Evolutionary conservation across 176 grass and related monocot species (phyloP), one percentile per base, ranked within the genome.

Genomic region (Eragrostis nindensis): DNA sequence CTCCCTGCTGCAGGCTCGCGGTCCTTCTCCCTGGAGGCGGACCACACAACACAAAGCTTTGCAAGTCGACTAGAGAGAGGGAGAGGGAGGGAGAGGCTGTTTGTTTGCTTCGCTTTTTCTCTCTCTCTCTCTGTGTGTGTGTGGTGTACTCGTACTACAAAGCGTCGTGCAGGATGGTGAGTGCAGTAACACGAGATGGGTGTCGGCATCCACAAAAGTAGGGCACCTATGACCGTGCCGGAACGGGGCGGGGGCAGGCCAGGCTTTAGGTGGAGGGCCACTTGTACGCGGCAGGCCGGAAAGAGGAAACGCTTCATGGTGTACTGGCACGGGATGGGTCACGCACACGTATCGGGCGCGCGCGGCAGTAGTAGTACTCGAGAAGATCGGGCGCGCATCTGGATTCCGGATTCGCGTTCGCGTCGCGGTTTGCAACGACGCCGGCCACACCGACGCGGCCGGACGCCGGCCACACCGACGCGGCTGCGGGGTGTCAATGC

Each of bases 371-470:
- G n/a, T n/a, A 18, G 68, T 73, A 19, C 43, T 15, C 12, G 82
- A 62, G 71, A 61, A 88, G 83, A 74, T 86, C 18, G 75, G 75
- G 21, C 74, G n/a, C n/a, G 88, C 65, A 84, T 91, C 89, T 72
- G 64, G 43, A 48, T n/a, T n/a, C n/a, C n/a, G n/a, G n/a, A 30
- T 27, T 61, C 80, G 71, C 84, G 84, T 91, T 22, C 62, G 76
- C 55, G 12, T 40, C 65, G 66, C 46, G 7, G n/a, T n/a, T 11
- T 65, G 32, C 82, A 21, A 32, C 22, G 48, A 46, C 32, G 32
- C 32, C 32, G 32, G 32, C 32, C 48, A 16, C 45, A 43, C 11
- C 41, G 22, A 9, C 11, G 59, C 24, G 11, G 0, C n/a, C n/a
- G n/a, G n/a, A n/a, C n/a, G n/a, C n/a, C n/a, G n/a, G n/a, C n/a